A percentile compares a stretch with the other conserved stretches of the same genome.
These are phyloP conservation scores for Starmera quercuum DNA, from an alignment of 805 yeast genomes.

Conservation along the genomic window DNA sequence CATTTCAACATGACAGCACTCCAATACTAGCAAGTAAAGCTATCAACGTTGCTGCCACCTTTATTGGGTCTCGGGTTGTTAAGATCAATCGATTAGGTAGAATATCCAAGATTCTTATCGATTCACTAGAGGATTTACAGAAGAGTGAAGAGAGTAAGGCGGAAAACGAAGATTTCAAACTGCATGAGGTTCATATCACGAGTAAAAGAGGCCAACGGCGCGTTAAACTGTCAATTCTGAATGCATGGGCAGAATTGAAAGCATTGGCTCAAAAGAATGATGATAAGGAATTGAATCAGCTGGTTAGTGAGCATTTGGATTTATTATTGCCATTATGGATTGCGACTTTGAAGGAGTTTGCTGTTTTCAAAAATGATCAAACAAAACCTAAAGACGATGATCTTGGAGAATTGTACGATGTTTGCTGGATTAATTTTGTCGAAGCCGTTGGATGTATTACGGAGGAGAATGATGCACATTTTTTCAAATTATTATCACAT, in stretches of 20 bases:
- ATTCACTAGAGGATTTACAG: constrained; percentile 51
- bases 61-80: constrained; percentile 56
- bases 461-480: constrained; percentile 37
- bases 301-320: constrained; percentile 49
- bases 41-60: constrained; percentile 67
- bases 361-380: constrained; percentile 42
- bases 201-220: constrained; percentile 35
- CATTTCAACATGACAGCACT: constrained; percentile 67
- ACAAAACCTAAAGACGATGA: constrained; percentile 25
- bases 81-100: constrained; percentile 42
- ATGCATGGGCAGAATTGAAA: constrained; percentile 67
- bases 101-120: constrained; percentile 55
- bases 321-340: constrained; percentile 76
- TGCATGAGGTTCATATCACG: constrained; percentile 47
- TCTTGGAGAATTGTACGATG: constrained; percentile 39
- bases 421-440: constrained; percentile 70
- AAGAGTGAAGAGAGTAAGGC: constrained; percentile 7
- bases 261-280: constrained; percentile 18
- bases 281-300: constrained; percentile 37
- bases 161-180: constrained; percentile 27
- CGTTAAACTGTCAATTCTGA: constrained; percentile 52
- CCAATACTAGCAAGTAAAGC: constrained; percentile 73
- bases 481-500: constrained; percentile 42
- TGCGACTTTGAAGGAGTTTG: constrained; percentile 62
- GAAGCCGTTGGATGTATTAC: constrained; percentile 66